Base-by-base conservation (phyloP, 352 stramenopile genomes). In the Phytophthora sansomeana region DNA sequence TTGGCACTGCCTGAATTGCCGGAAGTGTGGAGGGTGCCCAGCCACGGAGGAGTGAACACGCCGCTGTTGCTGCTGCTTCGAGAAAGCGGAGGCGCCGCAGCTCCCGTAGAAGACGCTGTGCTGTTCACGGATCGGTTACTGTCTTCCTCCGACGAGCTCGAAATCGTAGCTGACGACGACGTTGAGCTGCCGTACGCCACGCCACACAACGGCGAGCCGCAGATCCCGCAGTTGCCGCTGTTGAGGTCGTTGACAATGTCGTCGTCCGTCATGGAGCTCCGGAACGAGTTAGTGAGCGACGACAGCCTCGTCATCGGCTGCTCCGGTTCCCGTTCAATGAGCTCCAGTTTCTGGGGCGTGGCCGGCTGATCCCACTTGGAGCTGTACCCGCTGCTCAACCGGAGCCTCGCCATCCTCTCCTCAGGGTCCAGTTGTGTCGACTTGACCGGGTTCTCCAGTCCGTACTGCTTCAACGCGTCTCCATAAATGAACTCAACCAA, bases 401-500 rank as follows among this genome's bases (percentile, higher is more conserved):
- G 29, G 1, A 62, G 52, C 43, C 59, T 16, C 44, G 41, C 26
- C 47, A 55, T 59, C 28, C 53, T 38, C 16, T 43, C 28, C 1
- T 67, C 33, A 0, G 35, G 59, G 13, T 35, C 50, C 11, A 58
- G n/a, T 14, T 41, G 50, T 16, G 35, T 36, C 14, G 60, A 72
- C 48, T 73, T 66, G 1, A 39, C 4, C 0, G 64, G 62, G 47
- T 79, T 77, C 4, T 72, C 66, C 4, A 88, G 59, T 47, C 74
- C 61, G 69, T 89, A 79, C 51, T 80, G 75, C 29, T 80, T 72
- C 54, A 80, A 55, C 16, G 74, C 70, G 44, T 90, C 72, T n/a
- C 79, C 83, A 58, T 89, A 87, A 26, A 93, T 67, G 54, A 93
- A 92, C 19, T 74, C 52, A 0, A 92, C 80, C 8, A 93, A 35